Evolutionary conservation across 2,329 filamentous ascomycete genomes (phyloP).

Genomic region (Ophiostoma triangulosporum): DNA sequence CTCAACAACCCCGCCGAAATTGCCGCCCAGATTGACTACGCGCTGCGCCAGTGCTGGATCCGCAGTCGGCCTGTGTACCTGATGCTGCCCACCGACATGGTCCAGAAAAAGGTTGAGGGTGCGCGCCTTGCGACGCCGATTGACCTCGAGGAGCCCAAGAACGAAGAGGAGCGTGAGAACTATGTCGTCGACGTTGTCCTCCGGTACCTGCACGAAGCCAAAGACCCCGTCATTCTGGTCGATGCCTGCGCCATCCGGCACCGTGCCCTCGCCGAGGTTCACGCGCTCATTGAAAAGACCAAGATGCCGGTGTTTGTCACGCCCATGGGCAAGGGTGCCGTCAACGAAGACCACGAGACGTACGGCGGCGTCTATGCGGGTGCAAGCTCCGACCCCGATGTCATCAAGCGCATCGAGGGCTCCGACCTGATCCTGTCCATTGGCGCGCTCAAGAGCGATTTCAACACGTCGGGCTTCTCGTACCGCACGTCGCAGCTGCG

Average conservation of each 20-base stretch:
- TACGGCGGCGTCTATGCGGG: slow-evolving; percentile 80
- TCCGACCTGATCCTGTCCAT: slow-evolving; percentile 60
- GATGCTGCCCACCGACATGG: slow-evolving; percentile 70
- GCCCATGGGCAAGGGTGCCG: slow-evolving; percentile 77
- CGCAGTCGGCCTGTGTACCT: slow-evolving; percentile 72
- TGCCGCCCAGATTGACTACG: slow-evolving; percentile 63
- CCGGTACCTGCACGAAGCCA: slow-evolving; percentile 50
- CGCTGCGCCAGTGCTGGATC: slow-evolving; percentile 60
- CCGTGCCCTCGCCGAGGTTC: slow-evolving; percentile 57
- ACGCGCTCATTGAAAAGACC: slow-evolving; percentile 58
- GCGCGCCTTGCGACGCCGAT: slow-evolving; percentile 56
- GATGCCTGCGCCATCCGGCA: slow-evolving; percentile 76
- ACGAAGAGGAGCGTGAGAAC: slow-evolving; percentile 59
- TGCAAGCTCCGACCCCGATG: slow-evolving; percentile 53
- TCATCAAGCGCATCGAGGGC: slow-evolving; percentile 49
- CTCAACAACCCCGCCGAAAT: slow-evolving; percentile 58
- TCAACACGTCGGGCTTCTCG: slow-evolving; percentile 73
- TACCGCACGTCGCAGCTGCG: slow-evolving; percentile 64
- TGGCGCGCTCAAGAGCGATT: slow-evolving; percentile 56
- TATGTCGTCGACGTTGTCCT: slow-evolving; percentile 73
- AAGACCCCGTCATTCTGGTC: slow-evolving; percentile 64
- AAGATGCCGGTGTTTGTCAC: slow-evolving; percentile 73
- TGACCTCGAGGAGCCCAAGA: slow-evolving; percentile 48
- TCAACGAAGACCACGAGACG: slow-evolving; percentile 61
- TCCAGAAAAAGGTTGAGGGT: slow-evolving; percentile 62